Evolutionary conservation across 2,329 filamentous ascomycete species (phyloP).

Genomic region (Hymenoscyphus fructigenus): DNA sequence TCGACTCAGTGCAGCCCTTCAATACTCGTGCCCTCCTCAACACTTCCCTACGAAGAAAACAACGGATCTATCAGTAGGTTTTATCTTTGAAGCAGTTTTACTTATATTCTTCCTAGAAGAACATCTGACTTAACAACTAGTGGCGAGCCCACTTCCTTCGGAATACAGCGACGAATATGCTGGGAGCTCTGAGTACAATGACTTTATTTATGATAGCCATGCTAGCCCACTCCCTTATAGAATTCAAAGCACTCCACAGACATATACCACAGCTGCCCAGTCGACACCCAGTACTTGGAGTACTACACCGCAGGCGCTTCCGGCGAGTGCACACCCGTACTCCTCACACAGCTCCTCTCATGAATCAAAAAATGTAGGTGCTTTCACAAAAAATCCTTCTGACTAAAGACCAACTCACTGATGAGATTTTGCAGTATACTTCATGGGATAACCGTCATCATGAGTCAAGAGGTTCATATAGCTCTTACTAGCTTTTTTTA

Average conservation of each 20-base stretch:
- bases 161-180: constrained; percentile 1
- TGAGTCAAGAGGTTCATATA: neutral
- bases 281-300: constrained; percentile 4
- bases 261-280: neutral
- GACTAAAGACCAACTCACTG: neutral
- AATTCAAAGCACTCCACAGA: neutral
- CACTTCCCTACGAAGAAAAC: neutral
- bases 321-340: neutral
- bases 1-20: neutral
- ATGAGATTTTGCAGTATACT: neutral
- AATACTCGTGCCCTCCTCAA: neutral
- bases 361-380: neutral
- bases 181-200: constrained; percentile 1
- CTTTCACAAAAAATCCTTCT: neutral
- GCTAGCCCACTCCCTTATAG: constrained; percentile 7
- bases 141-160: neutral
- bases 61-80: neutral
- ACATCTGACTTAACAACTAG: neutral
- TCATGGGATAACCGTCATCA: neutral
- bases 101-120: neutral
- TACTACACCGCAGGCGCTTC: neutral
- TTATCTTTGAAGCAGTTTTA: neutral
- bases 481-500: neutral
- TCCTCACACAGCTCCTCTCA: neutral
- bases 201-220: constrained; percentile 3